A percentile compares a stretch with the other conserved stretches of the same genome.
These are phyloP conservation scores for Fusarium haematococcum DNA, from an alignment of 2,329 filamentous ascomycete species.

Conservation along the genomic window DNA sequence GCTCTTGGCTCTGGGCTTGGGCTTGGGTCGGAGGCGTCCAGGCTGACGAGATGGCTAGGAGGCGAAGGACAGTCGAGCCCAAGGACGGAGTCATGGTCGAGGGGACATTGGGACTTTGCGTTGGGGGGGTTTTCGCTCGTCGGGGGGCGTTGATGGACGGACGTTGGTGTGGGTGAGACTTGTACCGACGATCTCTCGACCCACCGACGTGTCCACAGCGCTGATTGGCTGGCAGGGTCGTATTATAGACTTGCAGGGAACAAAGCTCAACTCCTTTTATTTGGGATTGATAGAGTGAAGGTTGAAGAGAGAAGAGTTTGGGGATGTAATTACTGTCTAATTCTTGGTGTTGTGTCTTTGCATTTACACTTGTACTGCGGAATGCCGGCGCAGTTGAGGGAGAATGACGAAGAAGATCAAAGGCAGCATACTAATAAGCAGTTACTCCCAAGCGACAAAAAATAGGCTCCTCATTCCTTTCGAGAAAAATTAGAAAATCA, in stretches of 20 bases:
- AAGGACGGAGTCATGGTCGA: conserved; percentile 34
- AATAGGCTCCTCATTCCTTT: background rate
- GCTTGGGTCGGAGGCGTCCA: conserved; percentile 11
- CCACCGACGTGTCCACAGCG: background rate
- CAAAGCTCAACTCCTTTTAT: background rate
- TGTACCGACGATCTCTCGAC: background rate
- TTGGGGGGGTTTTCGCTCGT: background rate
- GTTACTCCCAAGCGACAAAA: background rate
- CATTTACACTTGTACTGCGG: background rate
- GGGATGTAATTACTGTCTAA: background rate
- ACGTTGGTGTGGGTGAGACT: background rate
- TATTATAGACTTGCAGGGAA: background rate
- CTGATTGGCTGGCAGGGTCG: background rate
- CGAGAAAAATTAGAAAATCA: background rate
- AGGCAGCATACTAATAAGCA: background rate
- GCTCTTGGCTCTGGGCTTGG: conserved; percentile 9
- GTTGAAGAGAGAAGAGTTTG: background rate
- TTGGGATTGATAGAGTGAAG: background rate
- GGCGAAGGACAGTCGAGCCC: conserved; percentile 24
- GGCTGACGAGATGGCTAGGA: conserved; percentile 18
- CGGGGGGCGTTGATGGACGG: background rate
- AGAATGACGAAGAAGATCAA: background rate
- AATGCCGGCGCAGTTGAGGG: background rate
- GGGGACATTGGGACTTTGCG: conserved; percentile 26
- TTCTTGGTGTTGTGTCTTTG: background rate